Evolutionary conservation across 164 flowering plant species (phyloP).

Genomic region (Macadamia tetraphylla): DNA sequence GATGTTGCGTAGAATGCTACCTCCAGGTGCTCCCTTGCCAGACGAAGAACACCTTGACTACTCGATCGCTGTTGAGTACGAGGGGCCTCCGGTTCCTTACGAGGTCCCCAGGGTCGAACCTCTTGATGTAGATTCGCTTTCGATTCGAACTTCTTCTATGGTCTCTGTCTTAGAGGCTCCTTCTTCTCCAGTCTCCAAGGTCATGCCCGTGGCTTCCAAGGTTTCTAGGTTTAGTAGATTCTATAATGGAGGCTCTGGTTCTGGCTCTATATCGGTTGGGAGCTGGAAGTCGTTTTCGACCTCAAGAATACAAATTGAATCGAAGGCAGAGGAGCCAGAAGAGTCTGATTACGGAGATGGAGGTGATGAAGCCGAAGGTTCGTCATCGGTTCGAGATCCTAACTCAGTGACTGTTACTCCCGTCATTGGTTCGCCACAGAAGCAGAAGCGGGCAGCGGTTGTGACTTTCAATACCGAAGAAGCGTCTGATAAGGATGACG

Average conservation of each 20-base stretch:
- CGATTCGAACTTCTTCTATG: constrained; percentile 20
- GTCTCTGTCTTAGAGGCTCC: constrained; percentile 12
- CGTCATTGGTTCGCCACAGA: neutral
- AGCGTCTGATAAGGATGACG: constrained; percentile 21
- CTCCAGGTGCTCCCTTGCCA: constrained; percentile 49
- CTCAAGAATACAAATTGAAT: constrained; percentile 9
- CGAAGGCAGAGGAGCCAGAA: neutral
- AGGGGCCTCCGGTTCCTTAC: constrained; percentile 37
- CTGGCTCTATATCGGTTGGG: constrained; percentile 4
- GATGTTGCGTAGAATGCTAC: constrained; percentile 39
- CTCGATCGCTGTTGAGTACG: constrained; percentile 51
- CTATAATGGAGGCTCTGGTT: constrained; percentile 8
- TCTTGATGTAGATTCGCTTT: constrained; percentile 20
- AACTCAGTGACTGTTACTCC: neutral
- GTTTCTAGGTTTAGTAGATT: constrained; percentile 13
- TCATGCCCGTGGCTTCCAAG: constrained; percentile 11
- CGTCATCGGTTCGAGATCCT: neutral
- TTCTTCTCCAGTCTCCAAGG: constrained; percentile 10
- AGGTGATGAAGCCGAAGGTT: neutral
- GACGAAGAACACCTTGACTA: constrained; percentile 51
- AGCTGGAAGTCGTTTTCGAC: constrained; percentile 13
- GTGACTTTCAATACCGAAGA: constrained; percentile 26
- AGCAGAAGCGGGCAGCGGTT: constrained; percentile 14
- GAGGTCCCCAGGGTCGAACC: constrained; percentile 40
- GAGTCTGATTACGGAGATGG: constrained; percentile 2